Percentiles rank a stretch among this genome's conserved stretches.
Evolutionary conservation across 768 basidiomycete species (phyloP).

Genomic region (Rhodotorula graminis): DNA sequence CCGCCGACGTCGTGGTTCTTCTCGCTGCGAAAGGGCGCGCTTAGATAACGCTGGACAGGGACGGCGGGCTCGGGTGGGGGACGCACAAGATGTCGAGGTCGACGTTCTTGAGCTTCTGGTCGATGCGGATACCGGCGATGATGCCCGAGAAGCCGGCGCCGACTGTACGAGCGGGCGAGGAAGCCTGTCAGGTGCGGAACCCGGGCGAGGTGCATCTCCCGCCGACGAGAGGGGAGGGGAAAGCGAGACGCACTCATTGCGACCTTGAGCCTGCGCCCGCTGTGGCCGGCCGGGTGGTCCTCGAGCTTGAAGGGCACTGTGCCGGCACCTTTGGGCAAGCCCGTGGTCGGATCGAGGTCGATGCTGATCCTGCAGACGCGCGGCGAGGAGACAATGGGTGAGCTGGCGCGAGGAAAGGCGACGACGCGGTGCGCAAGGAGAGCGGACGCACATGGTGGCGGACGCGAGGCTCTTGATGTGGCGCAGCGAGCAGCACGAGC

Average conservation of each 20-base stretch:
- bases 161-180: conserved; percentile 38
- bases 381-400: too few species aligned
- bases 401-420: neutral
- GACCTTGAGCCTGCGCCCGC: conserved; percentile 21
- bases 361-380: conserved; percentile 11
- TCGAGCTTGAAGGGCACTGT: conserved; percentile 19
- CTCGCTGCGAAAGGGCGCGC: conserved; percentile 47
- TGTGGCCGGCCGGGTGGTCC: conserved; percentile 27
- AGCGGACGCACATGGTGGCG: neutral
- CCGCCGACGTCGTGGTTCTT: conserved; percentile 60
- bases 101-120: conserved; percentile 55
- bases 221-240: neutral
- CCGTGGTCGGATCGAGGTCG: conserved; percentile 27
- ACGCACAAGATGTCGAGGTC: conserved; percentile 53
- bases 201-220: neutral
- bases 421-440: neutral
- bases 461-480: too few species aligned
- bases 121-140: conserved; percentile 59
- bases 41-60: too few species aligned
- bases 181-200: neutral
- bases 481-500: neutral
- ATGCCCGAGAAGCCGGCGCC: conserved; percentile 63
- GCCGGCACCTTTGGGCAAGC: conserved; percentile 2
- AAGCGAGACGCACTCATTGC: conserved; percentile 18
- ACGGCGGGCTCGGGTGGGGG: too few species aligned